Conservation (phyloP, 495 filamentous ascomycete genomes). For the Xylaria intraflava region DNA sequence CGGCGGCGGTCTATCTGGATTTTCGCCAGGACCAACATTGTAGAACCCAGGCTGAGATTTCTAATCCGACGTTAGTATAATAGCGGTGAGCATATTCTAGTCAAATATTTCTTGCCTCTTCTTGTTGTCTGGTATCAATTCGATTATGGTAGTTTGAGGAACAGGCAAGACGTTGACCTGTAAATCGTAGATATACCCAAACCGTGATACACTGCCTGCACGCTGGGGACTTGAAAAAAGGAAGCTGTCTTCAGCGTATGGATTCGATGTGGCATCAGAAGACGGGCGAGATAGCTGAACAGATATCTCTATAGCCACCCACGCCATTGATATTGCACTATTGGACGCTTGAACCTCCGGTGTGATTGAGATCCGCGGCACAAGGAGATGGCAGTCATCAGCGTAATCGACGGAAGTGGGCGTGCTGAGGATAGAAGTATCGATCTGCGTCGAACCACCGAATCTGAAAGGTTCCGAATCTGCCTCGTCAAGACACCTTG, state of each 20-base stretch:
- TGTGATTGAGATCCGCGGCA: constrained; percentile 37
- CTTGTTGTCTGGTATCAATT: constrained; percentile 29
- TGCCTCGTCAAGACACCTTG: background rate
- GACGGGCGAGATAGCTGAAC: constrained; percentile 26
- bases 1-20: constrained; percentile 19
- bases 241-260: constrained; percentile 2
- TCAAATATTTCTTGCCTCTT: background rate
- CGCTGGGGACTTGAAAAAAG: constrained; percentile 2
- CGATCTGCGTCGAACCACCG: background rate
- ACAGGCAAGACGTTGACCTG: constrained; percentile 31
- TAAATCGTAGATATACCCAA: constrained; percentile 40
- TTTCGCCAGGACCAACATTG: constrained; percentile 34
- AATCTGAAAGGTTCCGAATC: constrained; percentile 2
- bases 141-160: constrained; percentile 25
- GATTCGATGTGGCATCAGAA: background rate
- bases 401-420: constrained; percentile 6
- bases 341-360: constrained; percentile 47
- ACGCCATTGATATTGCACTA: constrained; percentile 28
- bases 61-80: constrained; percentile 15
- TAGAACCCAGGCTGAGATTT: constrained; percentile 31
- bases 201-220: constrained; percentile 18
- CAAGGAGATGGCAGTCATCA: constrained; percentile 30
- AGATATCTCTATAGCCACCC: constrained; percentile 43
- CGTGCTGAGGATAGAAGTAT: background rate
- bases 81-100: background rate